These are phyloP conservation scores for Vishniacozyma victoriae DNA, from an alignment of 768 basidiomycete species.

Conservation along the genomic window DNA sequence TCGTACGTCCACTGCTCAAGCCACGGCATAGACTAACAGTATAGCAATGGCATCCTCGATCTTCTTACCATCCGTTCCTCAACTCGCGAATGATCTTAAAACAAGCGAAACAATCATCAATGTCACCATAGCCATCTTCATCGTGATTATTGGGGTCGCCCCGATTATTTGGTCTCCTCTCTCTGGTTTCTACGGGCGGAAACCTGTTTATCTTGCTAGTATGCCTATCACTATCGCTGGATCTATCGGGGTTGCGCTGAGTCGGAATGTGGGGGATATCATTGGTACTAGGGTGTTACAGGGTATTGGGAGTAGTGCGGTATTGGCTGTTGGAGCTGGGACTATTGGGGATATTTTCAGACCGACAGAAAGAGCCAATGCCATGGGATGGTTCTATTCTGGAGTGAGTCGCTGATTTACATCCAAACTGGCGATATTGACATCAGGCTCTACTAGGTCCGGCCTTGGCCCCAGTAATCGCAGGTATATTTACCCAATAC, in stretches of 20 bases:
- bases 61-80: slow-evolving; percentile 69
- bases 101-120: slow-evolving; percentile 59
- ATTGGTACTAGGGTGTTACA: slow-evolving; percentile 63
- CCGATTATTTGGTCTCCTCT: slow-evolving; percentile 56
- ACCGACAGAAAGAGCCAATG: slow-evolving; percentile 38
- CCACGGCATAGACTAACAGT: not conserved
- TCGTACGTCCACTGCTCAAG: slow-evolving; percentile 51
- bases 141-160: slow-evolving; percentile 52
- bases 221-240: slow-evolving; percentile 59
- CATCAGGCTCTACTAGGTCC: slow-evolving; percentile 27
- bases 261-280: slow-evolving; percentile 51
- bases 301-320: slow-evolving; percentile 52
- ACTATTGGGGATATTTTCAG: slow-evolving; percentile 47
- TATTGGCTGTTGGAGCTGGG: slow-evolving; percentile 53
- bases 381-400: slow-evolving; percentile 37
- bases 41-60: slow-evolving; percentile 64
- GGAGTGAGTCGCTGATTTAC: slow-evolving; percentile 22
- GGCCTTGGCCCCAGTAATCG: slow-evolving; percentile 30
- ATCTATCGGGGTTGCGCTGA: slow-evolving; percentile 58
- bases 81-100: slow-evolving; percentile 62
- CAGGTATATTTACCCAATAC: slow-evolving; percentile 39
- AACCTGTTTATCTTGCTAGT: slow-evolving; percentile 57
- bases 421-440: not conserved
- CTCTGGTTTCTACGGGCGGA: slow-evolving; percentile 60
- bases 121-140: slow-evolving; percentile 56